Evolutionary conservation across 257 asterid species (phyloP), one percentile per base, ranked within the genome.

Genomic region (Przewalskia tangutica): DNA sequence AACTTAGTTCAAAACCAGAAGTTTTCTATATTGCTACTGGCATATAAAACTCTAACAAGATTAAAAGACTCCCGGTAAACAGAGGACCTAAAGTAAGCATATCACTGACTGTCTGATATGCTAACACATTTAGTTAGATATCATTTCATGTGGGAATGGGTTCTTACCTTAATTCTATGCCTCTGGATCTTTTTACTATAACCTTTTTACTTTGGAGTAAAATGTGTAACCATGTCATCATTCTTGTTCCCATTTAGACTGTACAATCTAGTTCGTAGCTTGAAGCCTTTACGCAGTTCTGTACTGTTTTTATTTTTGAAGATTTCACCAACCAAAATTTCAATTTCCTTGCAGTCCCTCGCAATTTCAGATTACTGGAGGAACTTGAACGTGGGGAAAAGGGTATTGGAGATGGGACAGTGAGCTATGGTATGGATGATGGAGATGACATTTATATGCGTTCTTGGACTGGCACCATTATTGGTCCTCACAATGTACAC

Each of bases 351-450:
- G 88, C 89, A 92, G 97, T 93, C 71, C 98, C 98, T 79, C 88
- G 98, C 75, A 93, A 92, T 88, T 93, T 93, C 89, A 91, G 97
- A 79, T 90, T 92, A 89, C 83, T 93, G 83, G 98, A 93, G 90
- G 98, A 93, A 88, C 98, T 93, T 67, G 98, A 93, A 85, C 98
- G 98, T 34, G 98, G 98, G 34, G 98, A 93, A 81, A 92, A 93
- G 81, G 98, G 98, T 84, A 93, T 93, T 78, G 97, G 97, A 82
- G 97, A 93, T 86, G 97, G 97, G 44, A 91, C 96, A 32, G 97
- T 93, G 83, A 93, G 98, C 87, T 93, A 93, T 87, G 98, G 98
- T 23, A 93, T 93, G 98, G 98, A 93, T 62, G 98, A 93, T 82
- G 98, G 95, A 51, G 98, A 93, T 80, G 98, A 93, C 53, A 90